phyloP scores from a whole-genome alignment of 305 asterid species.

The Solanum chacoense region DNA sequence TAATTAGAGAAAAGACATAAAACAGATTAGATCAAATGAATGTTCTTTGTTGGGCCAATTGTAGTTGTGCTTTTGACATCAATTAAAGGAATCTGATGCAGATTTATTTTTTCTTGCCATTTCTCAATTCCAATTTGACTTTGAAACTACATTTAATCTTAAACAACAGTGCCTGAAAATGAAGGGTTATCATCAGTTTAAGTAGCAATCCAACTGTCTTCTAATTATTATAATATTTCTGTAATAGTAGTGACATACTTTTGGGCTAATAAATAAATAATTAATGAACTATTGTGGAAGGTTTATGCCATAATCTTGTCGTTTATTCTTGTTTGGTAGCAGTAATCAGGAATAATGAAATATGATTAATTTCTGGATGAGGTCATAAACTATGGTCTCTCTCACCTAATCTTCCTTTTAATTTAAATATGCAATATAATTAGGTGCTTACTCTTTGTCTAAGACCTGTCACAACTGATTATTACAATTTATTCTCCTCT shows the following conservation, averaged over 20 bases:
- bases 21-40: neutral
- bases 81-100: neutral
- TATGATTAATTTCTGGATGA: neutral
- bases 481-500: neutral
- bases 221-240: neutral
- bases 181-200: neutral
- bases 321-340: neutral
- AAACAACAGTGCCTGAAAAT: neutral
- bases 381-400: neutral
- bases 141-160: neutral
- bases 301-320: neutral
- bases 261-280: neutral
- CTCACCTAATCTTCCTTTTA: neutral
- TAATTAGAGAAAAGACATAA: neutral
- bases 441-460: neutral
- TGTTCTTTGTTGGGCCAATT: neutral
- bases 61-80: neutral
- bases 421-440: neutral
- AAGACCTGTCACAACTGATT: neutral
- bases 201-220: neutral
- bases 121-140: neutral
- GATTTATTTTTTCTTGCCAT: neutral
- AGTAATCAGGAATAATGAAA: neutral
- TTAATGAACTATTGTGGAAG: neutral
- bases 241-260: neutral